phyloP scores from a whole-genome alignment of 768 basidiomycete genomes.

The Pluteus cervinus region DNA sequence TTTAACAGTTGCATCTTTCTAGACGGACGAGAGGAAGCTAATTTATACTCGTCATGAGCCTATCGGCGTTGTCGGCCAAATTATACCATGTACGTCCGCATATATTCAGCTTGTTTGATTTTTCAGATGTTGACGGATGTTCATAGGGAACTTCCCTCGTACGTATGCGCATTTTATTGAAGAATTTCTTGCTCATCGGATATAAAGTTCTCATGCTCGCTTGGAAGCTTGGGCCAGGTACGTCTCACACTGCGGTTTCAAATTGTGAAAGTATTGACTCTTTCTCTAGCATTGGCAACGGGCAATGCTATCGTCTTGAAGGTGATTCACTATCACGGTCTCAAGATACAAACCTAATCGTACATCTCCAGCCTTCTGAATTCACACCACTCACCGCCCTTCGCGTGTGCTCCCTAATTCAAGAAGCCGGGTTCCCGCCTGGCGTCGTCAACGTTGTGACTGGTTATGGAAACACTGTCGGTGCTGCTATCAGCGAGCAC shows the following conservation, averaged over 20 bases:
- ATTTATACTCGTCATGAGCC: conserved; percentile 60
- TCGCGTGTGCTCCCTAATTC: conserved; percentile 45
- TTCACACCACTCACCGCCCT: conserved; percentile 71
- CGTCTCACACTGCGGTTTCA: too few relatives aligned
- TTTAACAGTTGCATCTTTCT: background rate
- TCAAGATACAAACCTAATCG: background rate
- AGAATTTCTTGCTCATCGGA: background rate
- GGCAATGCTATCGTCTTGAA: conserved; percentile 77
- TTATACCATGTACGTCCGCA: conserved; percentile 42
- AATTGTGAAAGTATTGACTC: too few relatives aligned
- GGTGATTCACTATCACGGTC: conserved; percentile 10
- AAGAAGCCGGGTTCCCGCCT: conserved; percentile 72
- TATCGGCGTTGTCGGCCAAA: conserved; percentile 45
- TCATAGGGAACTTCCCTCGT: conserved; percentile 64
- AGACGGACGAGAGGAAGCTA: conserved; percentile 2
- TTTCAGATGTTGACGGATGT: conserved; percentile 19
- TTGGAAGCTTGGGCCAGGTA: conserved; percentile 77
- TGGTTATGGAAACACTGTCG: conserved; percentile 67
- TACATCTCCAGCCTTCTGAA: conserved; percentile 55
- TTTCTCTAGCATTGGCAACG: conserved; percentile 71
- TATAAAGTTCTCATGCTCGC: conserved; percentile 49
- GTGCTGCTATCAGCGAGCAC: conserved; percentile 66
- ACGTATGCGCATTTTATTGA: conserved; percentile 5
- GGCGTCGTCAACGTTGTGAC: conserved; percentile 76
- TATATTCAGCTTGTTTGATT: background rate